These are phyloP conservation scores for Cyclanthera cordifolia DNA, from an alignment of 306 rosid genomes.

Conservation along the genomic window DNA sequence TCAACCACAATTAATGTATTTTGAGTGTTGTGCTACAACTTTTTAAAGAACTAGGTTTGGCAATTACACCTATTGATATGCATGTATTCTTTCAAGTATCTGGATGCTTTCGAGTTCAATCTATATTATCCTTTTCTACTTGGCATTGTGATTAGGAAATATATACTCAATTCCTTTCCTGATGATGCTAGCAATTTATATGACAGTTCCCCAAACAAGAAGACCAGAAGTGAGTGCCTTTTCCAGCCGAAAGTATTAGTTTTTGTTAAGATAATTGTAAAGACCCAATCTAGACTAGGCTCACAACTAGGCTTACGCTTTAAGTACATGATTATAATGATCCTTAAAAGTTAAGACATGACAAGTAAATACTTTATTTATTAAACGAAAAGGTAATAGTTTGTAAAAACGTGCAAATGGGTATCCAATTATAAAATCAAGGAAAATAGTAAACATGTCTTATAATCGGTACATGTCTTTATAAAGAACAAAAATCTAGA, in stretches of 20 bases:
- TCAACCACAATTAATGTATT: not conserved
- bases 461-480: too few relatives aligned
- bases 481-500: too few relatives aligned
- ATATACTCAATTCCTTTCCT: not conserved
- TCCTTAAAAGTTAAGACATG: too few relatives aligned
- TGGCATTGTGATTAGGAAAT: not conserved
- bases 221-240: not conserved
- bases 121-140: not conserved
- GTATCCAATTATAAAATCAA: too few relatives aligned
- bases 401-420: too few relatives aligned
- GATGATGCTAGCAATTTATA: not conserved
- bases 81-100: conserved; percentile 3
- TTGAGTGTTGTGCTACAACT: conserved; percentile 10
- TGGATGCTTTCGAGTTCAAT: not conserved
- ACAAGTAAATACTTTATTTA: too few relatives aligned
- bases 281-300: too few relatives aligned
- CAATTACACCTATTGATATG: not conserved
- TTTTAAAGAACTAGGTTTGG: not conserved
- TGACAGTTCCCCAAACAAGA: not conserved
- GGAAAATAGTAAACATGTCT: too few relatives aligned
- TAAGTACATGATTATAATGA: too few relatives aligned
- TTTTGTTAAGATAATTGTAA: not conserved
- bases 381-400: too few relatives aligned
- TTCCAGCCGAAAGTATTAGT: too few relatives aligned
- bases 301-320: too few relatives aligned